Base-by-base conservation (phyloP, 371 early-diverging fungal species). In the Saksenaea oblongispora region DNA sequence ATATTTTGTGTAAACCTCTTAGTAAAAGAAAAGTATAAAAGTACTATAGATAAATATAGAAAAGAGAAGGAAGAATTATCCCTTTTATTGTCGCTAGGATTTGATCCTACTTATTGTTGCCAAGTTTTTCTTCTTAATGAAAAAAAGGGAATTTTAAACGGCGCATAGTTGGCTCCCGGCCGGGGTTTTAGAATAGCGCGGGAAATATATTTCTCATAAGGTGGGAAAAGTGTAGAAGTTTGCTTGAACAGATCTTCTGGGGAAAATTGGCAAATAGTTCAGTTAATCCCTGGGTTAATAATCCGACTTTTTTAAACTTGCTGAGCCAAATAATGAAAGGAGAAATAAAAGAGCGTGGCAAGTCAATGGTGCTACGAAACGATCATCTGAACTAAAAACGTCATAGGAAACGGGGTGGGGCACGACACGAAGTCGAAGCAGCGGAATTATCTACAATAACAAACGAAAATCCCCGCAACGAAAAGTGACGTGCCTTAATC, bases 331-430 rank as follows among this genome's bases (percentile, higher is more conserved):
- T 18, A 22, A 47, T 47, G 47, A 47, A 47, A 22, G 17, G 18
- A 9, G n/a, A 47, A 18, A 18, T 18, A 18, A 47, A 18, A 47
- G n/a, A 22, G 47, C 24, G 18, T 47, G 47, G 47, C 24, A 47
- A 47, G 22, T 18, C 15, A 22, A 47, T 9, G 47, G 47, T 47
- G 47, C 47, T 47, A 47, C 47, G 47, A 47, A 47, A 47, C 47
- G 47, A 47, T 47, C 47, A 47, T 47, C 47, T 47, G 47, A 47
- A 47, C 47, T 22, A 47, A 47, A 31, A 22, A 47, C 47, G 47
- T 47, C 47, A 47, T 47, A 15, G 24, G 17, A 22, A 47, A 47
- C 10, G 22, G 22, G 24, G n/a, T 47, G 47, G 47, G 47, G 47
- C 10, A 47, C 22, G 47, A 22, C 5, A n/a, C 18, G 47, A 22